Evolutionary conservation across 2,329 filamentous ascomycete genomes (phyloP).

Genomic region (Botrytis fragariae): DNA sequence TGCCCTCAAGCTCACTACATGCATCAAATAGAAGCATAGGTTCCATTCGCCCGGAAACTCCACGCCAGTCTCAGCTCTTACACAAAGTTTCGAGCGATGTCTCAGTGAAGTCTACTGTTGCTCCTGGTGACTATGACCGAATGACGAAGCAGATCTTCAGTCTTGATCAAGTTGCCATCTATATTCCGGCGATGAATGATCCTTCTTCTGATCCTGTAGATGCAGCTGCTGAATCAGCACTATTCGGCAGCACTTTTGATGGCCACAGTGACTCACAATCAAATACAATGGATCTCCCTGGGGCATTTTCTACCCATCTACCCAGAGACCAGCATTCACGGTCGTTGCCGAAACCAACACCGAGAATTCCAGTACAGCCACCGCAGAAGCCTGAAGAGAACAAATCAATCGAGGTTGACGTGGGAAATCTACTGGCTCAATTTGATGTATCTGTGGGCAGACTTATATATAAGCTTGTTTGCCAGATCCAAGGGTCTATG

Average conservation of each 20-base stretch:
- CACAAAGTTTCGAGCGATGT: slow-evolving; percentile 29
- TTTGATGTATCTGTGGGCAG: slow-evolving; percentile 40
- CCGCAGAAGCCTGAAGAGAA: slow-evolving; percentile 9
- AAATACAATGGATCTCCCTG: slow-evolving; percentile 54
- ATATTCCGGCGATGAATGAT: slow-evolving; percentile 31
- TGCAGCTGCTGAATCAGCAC: slow-evolving; percentile 13
- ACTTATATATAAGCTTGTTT: slow-evolving; percentile 35
- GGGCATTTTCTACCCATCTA: slow-evolving; percentile 56
- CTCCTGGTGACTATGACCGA: slow-evolving; percentile 32
- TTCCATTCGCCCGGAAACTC: slow-evolving; percentile 11
- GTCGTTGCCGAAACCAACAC: neutral
- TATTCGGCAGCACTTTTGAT: slow-evolving; percentile 27
- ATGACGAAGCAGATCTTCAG: slow-evolving; percentile 39
- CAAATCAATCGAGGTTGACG: slow-evolving; percentile 32
- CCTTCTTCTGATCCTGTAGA: slow-evolving; percentile 14
- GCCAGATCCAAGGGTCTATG: slow-evolving; percentile 31
- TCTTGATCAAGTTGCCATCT: slow-evolving; percentile 40
- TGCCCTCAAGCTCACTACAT: slow-evolving; percentile 15
- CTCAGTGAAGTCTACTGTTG: slow-evolving; percentile 33
- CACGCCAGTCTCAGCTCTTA: slow-evolving; percentile 22
- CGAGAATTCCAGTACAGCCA: neutral
- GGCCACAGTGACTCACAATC: slow-evolving; percentile 33
- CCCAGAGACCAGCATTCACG: slow-evolving; percentile 13
- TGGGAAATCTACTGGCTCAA: slow-evolving; percentile 34
- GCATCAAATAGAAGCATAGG: slow-evolving; percentile 19